Percentiles rank a stretch among this genome's conserved stretches.
Evolutionary conservation across 2,329 filamentous ascomycete species (phyloP).

Genomic region (Basipetospora chlamydospora): DNA sequence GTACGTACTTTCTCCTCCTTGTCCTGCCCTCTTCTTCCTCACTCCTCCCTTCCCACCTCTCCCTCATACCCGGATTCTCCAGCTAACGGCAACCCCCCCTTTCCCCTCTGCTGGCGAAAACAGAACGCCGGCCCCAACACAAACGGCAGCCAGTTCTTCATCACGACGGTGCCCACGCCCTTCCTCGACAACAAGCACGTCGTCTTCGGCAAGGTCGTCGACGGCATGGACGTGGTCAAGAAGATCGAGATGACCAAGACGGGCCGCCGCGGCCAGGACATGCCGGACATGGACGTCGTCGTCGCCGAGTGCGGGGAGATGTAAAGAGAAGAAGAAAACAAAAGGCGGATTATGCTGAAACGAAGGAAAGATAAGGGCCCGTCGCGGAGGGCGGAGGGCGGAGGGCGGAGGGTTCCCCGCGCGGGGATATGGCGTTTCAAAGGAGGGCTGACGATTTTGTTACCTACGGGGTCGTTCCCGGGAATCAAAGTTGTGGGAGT

Average conservation of each 20-base stretch:
- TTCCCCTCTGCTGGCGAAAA: background rate
- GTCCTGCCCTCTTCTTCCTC: conserved; percentile 4
- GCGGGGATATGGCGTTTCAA: too few species aligned
- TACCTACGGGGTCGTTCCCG: too few species aligned
- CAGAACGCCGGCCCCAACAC: conserved; percentile 84
- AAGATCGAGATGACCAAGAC: conserved; percentile 91
- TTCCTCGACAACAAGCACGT: conserved; percentile 90
- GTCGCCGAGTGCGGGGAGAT: conserved; percentile 89
- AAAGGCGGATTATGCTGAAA: too few species aligned
- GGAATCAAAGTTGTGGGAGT: too few species aligned
- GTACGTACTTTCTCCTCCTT: conserved; percentile 34
- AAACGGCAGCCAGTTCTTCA: conserved; percentile 96
- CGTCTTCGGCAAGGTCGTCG: conserved; percentile 81
- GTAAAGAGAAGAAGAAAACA: too few species aligned
- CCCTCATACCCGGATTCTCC: conserved; percentile 2
- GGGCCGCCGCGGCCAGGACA: conserved; percentile 56
- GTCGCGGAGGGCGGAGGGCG: too few species aligned
- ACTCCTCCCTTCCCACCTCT: background rate
- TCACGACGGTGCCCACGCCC: conserved; percentile 75
- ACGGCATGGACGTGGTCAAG: conserved; percentile 77
- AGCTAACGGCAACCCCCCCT: background rate
- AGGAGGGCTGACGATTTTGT: too few species aligned
- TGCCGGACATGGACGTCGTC: conserved; percentile 71
- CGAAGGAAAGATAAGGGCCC: too few species aligned
- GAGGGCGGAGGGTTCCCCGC: too few species aligned